Percentiles rank a stretch among this genome's conserved stretches.
These are phyloP conservation scores for Stentor roeselii DNA, from an alignment of 73 alveolate genomes.

Conservation along the genomic window DNA sequence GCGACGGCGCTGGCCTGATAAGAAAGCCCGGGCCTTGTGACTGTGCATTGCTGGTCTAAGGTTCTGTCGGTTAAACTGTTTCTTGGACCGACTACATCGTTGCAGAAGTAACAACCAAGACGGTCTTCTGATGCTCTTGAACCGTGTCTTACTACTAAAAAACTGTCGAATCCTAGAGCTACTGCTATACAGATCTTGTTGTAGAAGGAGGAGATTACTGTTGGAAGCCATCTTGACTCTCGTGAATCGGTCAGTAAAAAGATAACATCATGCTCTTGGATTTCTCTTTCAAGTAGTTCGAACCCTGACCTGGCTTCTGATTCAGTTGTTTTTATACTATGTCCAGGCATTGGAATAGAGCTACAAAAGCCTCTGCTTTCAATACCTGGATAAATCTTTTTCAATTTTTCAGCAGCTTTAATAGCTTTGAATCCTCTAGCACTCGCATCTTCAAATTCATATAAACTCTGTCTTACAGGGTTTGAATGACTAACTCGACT, in stretches of 20 bases:
- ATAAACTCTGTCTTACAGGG: slow-evolving; percentile 96
- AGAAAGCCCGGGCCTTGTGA: slow-evolving; percentile 95
- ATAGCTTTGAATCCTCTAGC: slow-evolving; percentile 72
- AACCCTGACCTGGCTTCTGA: slow-evolving; percentile 62
- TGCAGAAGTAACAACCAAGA: slow-evolving; percentile 97
- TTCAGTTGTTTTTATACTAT: slow-evolving; percentile 65
- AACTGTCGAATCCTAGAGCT: slow-evolving; percentile 97
- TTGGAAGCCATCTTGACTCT: slow-evolving; percentile 98
- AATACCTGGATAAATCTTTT: slow-evolving; percentile 88
- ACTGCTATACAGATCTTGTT: slow-evolving; percentile 90
- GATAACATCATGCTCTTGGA: slow-evolving; percentile 85
- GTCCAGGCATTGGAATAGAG: slow-evolving; percentile 98
- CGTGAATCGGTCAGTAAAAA: slow-evolving; percentile 94
- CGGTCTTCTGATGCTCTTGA: slow-evolving; percentile 72
- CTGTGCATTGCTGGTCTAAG: slow-evolving; percentile 96
- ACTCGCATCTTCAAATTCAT: slow-evolving; percentile 87
- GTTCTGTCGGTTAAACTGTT: slow-evolving; percentile 94
- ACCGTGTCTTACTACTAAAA: slow-evolving; percentile 95
- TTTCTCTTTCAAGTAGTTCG: slow-evolving; percentile 68
- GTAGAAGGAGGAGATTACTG: slow-evolving; percentile 83
- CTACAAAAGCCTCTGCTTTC: slow-evolving; percentile 75
- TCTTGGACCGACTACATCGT: slow-evolving; percentile 96
- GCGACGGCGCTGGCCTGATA: slow-evolving; percentile 86
- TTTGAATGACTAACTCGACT: slow-evolving; percentile 93
- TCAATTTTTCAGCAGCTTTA: slow-evolving; percentile 89